phyloP scores from a whole-genome alignment of 345 rosid genomes.

The Gossypium sturtianum region DNA sequence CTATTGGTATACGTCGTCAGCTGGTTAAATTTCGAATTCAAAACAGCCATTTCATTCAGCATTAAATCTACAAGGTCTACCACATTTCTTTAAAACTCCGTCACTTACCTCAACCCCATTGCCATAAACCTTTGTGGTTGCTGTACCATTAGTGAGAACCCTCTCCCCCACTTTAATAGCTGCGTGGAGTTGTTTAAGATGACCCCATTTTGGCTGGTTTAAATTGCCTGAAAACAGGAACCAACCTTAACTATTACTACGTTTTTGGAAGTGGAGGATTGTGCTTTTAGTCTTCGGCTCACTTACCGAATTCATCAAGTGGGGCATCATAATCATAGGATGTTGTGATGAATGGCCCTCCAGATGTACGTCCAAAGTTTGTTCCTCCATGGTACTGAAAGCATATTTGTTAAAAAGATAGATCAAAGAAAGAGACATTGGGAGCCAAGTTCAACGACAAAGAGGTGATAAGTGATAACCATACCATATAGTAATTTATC shows the following conservation, averaged over 20 bases:
- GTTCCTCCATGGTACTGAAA: constrained; percentile 48
- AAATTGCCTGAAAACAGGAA: constrained; percentile 37
- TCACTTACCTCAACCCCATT: not conserved
- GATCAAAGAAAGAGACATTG: not conserved
- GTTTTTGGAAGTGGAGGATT: not conserved
- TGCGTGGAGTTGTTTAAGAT: constrained; percentile 53
- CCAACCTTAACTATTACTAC: not conserved
- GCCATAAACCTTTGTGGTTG: constrained; percentile 10
- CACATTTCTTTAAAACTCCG: not conserved
- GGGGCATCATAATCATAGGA: constrained; percentile 8
- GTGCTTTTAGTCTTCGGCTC: too few species aligned
- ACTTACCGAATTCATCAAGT: constrained; percentile 14
- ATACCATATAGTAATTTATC: constrained; percentile 47
- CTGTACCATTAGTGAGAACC: constrained; percentile 44
- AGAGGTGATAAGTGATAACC: not conserved
- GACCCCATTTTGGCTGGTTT: constrained; percentile 77
- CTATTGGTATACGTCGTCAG: constrained; percentile 25
- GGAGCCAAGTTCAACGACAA: not conserved
- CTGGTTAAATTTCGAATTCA: constrained; percentile 6
- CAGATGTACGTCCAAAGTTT: constrained; percentile 28
- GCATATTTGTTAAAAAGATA: not conserved
- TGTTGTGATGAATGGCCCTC: constrained; percentile 1
- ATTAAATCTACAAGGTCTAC: not conserved
- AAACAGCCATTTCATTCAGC: not conserved
- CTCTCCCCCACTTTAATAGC: constrained; percentile 45